These are phyloP conservation scores for Thalassiosira hispida DNA, from an alignment of 352 stramenopile genomes.

Conservation along the genomic window DNA sequence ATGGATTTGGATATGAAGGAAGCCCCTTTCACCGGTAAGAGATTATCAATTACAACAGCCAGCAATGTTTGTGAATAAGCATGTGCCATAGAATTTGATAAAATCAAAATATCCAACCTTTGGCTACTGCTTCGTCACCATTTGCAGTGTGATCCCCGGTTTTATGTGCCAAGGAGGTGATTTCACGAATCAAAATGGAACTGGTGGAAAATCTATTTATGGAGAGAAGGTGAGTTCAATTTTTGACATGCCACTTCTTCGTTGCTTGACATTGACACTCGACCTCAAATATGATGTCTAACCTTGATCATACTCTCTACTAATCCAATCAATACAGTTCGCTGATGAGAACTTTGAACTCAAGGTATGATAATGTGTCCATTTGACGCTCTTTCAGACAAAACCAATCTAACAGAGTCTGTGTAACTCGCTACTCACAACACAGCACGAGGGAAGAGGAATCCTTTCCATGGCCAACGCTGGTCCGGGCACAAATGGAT, in stretches of 20 bases:
- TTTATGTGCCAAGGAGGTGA: conserved; percentile 85
- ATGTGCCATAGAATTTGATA: neutral
- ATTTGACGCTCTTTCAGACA: neutral
- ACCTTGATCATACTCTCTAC: neutral
- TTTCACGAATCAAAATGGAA: conserved; percentile 91
- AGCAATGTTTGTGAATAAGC: neutral
- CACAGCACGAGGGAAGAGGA: conserved; percentile 90
- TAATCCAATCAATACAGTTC: conserved; percentile 48
- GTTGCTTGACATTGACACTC: neutral
- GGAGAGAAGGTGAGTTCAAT: conserved; percentile 88
- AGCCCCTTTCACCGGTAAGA: conserved; percentile 90
- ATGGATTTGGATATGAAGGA: conserved; percentile 97
- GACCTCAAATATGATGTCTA: neutral
- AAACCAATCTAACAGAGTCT: neutral
- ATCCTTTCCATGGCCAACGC: conserved; percentile 96
- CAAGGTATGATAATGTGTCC: conserved; percentile 64
- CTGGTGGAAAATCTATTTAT: conserved; percentile 91
- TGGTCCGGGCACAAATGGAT: conserved; percentile 91
- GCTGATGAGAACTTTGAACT: conserved; percentile 97
- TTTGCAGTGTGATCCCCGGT: conserved; percentile 92
- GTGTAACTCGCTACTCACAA: neutral
- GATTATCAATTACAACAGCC: neutral
- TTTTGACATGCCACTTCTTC: neutral
- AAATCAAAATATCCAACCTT: neutral
- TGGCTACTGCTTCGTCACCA: neutral